Conservation (phyloP, 2,329 filamentous ascomycete species). For the Sporothrix brasiliensis region DNA sequence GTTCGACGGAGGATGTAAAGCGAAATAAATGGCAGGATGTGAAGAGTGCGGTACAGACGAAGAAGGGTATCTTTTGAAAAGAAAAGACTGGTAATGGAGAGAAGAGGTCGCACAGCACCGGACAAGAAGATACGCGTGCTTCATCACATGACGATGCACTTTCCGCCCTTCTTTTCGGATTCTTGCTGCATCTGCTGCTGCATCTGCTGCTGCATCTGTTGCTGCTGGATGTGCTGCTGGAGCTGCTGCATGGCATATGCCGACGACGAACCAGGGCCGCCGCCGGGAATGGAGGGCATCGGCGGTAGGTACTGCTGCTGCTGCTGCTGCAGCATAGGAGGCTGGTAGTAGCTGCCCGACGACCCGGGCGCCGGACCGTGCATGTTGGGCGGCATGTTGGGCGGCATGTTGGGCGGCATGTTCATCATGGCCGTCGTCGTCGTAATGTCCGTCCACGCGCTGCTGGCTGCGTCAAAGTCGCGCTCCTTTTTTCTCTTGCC, state of each 20-base stretch:
- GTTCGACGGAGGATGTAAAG: too few species aligned
- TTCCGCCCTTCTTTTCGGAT: constrained; percentile 28
- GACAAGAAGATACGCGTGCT: background rate
- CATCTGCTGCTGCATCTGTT: constrained; percentile 24
- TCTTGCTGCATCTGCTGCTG: constrained; percentile 17
- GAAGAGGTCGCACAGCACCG: background rate
- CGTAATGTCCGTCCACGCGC: constrained; percentile 56
- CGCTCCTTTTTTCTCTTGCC: constrained; percentile 28
- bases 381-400: constrained; percentile 19
- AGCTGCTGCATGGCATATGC: constrained; percentile 36
- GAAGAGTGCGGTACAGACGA: background rate
- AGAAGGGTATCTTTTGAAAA: constrained; percentile 22
- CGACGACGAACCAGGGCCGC: constrained; percentile 33
- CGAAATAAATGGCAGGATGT: background rate
- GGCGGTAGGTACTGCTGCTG: constrained; percentile 21
- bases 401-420: constrained; percentile 18
- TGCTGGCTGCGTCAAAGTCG: constrained; percentile 36
- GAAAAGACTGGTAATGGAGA: background rate
- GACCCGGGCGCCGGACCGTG: constrained; percentile 7
- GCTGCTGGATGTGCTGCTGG: constrained; percentile 33
- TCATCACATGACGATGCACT: constrained; percentile 36
- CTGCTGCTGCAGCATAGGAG: constrained; percentile 8
- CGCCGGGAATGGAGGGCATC: constrained; percentile 32
- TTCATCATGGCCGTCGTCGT: constrained; percentile 33
- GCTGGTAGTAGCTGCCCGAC: constrained; percentile 22